A percentile compares a stretch with the other conserved stretches of the same genome.
Conservation (phyloP, 805 yeast genomes). For the Saccharomycopsis amapae region DNA sequence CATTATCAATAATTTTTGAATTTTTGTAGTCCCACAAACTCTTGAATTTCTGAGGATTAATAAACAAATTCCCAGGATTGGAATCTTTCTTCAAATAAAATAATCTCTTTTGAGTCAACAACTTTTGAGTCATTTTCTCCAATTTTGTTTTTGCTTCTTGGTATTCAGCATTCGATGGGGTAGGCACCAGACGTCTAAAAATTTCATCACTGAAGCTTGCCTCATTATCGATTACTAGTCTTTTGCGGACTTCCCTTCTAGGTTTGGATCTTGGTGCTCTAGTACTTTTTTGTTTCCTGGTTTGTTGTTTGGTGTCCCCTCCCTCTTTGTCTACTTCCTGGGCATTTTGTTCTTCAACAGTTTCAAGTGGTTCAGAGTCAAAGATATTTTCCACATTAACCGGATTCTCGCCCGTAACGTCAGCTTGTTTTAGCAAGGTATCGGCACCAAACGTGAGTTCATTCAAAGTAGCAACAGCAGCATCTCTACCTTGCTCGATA, state of each 20-base stretch:
- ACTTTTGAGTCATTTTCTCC: background rate
- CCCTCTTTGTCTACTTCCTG: slow-evolving; percentile 3
- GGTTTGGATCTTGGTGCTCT: background rate
- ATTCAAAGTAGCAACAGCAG: background rate
- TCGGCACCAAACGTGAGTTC: slow-evolving; percentile 21
- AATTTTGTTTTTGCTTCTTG: background rate
- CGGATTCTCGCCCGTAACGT: background rate
- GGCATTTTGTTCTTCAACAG: slow-evolving; percentile 4
- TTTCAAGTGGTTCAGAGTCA: slow-evolving; percentile 23
- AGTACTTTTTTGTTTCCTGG: background rate
- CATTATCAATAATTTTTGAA: background rate
- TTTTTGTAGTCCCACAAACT: slow-evolving; percentile 8
- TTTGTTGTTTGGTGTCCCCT: background rate
- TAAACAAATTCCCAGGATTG: slow-evolving; percentile 6
- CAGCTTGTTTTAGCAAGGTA: slow-evolving; percentile 20
- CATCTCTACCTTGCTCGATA: slow-evolving; percentile 49
- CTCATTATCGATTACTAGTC: slow-evolving; percentile 24
- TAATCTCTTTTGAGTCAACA: background rate
- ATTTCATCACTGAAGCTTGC: too few species aligned
- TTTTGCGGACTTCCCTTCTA: slow-evolving; percentile 22
- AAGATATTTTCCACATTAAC: slow-evolving; percentile 17
- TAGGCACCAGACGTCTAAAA: slow-evolving; percentile 1
- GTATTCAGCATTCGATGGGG: background rate
- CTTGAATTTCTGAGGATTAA: slow-evolving; percentile 7
- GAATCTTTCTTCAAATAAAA: slow-evolving; percentile 14